A percentile compares a stretch with the other conserved stretches of the same genome.
These are phyloP conservation scores for Tuber indicum DNA, from an alignment of 495 filamentous ascomycete species.

Conservation along the genomic window DNA sequence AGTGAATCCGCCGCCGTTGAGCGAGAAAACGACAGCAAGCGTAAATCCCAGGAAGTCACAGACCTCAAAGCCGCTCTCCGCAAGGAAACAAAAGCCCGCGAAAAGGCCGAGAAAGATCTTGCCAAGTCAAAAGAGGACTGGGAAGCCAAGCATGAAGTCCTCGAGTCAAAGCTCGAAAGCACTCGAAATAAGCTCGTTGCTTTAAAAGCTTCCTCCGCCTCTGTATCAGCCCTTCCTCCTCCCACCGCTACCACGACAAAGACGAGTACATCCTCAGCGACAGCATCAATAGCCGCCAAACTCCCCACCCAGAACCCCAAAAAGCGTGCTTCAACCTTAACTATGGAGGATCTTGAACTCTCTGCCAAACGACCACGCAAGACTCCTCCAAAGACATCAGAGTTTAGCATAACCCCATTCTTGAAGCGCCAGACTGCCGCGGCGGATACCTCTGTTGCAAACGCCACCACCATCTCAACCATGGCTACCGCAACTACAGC, in stretches of 20 bases:
- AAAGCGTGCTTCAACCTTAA: constrained; percentile 22
- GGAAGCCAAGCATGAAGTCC: constrained; percentile 77
- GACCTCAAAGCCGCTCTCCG: constrained; percentile 75
- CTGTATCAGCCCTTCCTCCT: not conserved
- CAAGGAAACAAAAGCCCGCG: constrained; percentile 74
- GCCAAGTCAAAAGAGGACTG: constrained; percentile 51
- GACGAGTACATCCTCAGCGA: not conserved
- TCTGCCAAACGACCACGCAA: constrained; percentile 28
- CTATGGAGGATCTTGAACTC: constrained; percentile 35
- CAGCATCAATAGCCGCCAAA: constrained; percentile 5
- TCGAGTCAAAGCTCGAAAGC: constrained; percentile 55
- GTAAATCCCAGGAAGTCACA: constrained; percentile 64
- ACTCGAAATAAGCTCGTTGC: constrained; percentile 44
- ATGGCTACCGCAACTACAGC: constrained; percentile 11
- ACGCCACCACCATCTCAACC: constrained; percentile 14
- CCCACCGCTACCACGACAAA: not conserved
- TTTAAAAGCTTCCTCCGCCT: not conserved
- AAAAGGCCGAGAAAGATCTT: constrained; percentile 59
- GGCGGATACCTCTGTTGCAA: not conserved
- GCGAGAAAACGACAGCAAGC: constrained; percentile 44
- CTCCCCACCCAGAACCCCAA: constrained; percentile 8
- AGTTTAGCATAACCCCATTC: constrained; percentile 40
- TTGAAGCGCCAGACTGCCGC: constrained; percentile 29
- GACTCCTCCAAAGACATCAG: constrained; percentile 22
- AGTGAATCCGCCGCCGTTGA: constrained; percentile 45